Evolutionary conservation across 2,329 filamentous ascomycete genomes (phyloP).

Genomic region (Fusarium transvaalense): DNA sequence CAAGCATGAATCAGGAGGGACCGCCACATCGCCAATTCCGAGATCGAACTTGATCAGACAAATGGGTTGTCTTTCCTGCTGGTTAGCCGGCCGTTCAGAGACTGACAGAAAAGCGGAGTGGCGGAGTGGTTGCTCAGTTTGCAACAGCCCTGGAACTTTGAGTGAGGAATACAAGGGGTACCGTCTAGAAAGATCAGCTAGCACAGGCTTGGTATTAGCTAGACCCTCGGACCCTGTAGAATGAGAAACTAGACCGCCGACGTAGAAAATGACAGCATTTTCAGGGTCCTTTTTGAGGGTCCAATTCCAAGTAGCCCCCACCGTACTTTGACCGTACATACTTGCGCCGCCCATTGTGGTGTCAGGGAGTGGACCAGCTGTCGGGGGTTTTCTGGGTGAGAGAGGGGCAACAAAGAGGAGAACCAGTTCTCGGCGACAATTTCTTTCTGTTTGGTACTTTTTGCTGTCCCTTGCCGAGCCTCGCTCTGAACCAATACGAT

Average conservation of each 20-base stretch:
- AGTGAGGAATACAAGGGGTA: conserved; percentile 9
- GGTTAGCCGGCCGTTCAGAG: not conserved
- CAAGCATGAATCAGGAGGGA: conserved; percentile 16
- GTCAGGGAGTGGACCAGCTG: conserved; percentile 21
- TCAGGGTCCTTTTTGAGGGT: conserved; percentile 39
- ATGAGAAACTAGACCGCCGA: conserved; percentile 18
- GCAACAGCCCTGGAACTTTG: conserved; percentile 26
- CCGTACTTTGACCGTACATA: conserved; percentile 3
- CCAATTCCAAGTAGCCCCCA: conserved; percentile 20
- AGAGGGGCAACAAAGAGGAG: conserved; percentile 23
- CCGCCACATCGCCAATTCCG: conserved; percentile 7
- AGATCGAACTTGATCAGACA: conserved; percentile 15
- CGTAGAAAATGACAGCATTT: conserved; percentile 36
- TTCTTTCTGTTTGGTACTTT: conserved; percentile 1
- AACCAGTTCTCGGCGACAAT: conserved; percentile 4
- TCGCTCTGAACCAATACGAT: conserved; percentile 1
- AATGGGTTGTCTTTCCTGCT: not conserved
- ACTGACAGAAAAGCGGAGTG: conserved; percentile 22
- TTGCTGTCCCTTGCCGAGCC: not conserved
- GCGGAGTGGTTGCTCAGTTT: conserved; percentile 2
- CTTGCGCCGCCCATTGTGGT: conserved; percentile 16
- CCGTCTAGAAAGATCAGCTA: conserved; percentile 25
- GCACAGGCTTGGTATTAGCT: conserved; percentile 1
- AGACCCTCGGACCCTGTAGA: conserved; percentile 13
- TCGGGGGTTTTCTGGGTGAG: conserved; percentile 4